Evolutionary conservation across 441 rosid species (phyloP).

Genomic region (Jatropha multifida): DNA sequence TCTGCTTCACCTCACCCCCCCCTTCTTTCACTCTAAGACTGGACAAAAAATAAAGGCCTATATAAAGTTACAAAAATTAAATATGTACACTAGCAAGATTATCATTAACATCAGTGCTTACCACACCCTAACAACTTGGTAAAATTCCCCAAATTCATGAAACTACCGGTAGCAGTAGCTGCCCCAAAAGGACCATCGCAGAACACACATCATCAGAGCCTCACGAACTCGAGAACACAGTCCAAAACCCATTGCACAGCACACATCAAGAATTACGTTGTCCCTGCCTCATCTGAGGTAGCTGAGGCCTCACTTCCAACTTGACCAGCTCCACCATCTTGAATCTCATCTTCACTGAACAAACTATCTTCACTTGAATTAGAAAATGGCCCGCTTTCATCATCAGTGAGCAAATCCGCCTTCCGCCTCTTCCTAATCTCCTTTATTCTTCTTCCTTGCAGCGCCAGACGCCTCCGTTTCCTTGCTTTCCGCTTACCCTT

Average conservation of each 20-base stretch:
- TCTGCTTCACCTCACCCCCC: neutral
- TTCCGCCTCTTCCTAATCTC: constrained; percentile 55
- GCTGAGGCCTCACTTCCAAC: constrained; percentile 53
- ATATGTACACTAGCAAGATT: constrained; percentile 12
- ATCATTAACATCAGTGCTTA: too few relatives aligned
- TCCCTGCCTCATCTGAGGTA: constrained; percentile 61
- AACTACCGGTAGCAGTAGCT: neutral
- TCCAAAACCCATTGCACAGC: neutral
- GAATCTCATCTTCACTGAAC: constrained; percentile 67
- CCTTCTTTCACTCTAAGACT: neutral
- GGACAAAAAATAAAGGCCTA: neutral
- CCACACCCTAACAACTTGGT: neutral
- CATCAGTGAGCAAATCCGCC: constrained; percentile 42
- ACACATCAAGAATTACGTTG: constrained; percentile 20
- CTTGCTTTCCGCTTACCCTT: constrained; percentile 86
- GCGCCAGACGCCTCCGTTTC: constrained; percentile 64
- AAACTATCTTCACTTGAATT: constrained; percentile 70
- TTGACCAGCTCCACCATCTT: constrained; percentile 41
- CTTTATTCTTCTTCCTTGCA: constrained; percentile 71
- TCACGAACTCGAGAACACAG: neutral
- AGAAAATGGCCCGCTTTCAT: constrained; percentile 53
- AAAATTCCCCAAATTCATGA: neutral
- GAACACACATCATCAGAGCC: neutral
- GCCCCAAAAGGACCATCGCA: neutral
- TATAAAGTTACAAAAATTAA: constrained; percentile 1